These are phyloP conservation scores for Colletotrichum eremochloae DNA, from an alignment of 2,329 filamentous ascomycete genomes.

Conservation along the genomic window DNA sequence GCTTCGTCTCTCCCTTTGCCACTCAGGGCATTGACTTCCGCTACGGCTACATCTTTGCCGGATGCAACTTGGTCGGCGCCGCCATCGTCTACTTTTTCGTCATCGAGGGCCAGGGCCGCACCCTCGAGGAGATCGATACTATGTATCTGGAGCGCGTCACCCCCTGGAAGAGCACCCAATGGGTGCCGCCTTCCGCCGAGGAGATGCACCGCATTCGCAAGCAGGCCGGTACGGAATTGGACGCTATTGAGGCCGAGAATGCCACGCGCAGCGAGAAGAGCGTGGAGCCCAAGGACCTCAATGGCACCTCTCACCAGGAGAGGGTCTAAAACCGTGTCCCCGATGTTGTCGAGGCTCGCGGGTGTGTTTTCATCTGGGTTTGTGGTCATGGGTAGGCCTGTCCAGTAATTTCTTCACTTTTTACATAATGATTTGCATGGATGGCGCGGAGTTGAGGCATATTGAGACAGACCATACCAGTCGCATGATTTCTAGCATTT, in stretches of 20 bases:
- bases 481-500: not conserved
- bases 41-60: conserved; percentile 83
- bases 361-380: not conserved
- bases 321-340: conserved; percentile 2
- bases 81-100: conserved; percentile 83
- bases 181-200: conserved; percentile 60
- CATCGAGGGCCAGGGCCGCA: conserved; percentile 79
- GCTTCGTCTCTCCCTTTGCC: conserved; percentile 87
- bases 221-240: conserved; percentile 57
- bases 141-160: conserved; percentile 78
- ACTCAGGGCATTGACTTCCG: conserved; percentile 77
- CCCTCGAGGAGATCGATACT: conserved; percentile 83
- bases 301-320: conserved; percentile 28
- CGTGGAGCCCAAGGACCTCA: conserved; percentile 10
- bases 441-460: conserved; percentile 26
- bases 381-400: not conserved
- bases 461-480: not conserved
- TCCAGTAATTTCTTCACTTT: not conserved
- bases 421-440: conserved; percentile 13
- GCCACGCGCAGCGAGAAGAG: conserved; percentile 29
- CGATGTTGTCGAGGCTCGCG: not conserved
- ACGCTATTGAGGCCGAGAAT: conserved; percentile 42
- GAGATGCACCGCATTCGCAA: conserved; percentile 58
- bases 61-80: conserved; percentile 74
- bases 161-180: conserved; percentile 72